These are phyloP conservation scores for Salix viminalis DNA, from an alignment of 345 rosid species.

Conservation along the genomic window DNA sequence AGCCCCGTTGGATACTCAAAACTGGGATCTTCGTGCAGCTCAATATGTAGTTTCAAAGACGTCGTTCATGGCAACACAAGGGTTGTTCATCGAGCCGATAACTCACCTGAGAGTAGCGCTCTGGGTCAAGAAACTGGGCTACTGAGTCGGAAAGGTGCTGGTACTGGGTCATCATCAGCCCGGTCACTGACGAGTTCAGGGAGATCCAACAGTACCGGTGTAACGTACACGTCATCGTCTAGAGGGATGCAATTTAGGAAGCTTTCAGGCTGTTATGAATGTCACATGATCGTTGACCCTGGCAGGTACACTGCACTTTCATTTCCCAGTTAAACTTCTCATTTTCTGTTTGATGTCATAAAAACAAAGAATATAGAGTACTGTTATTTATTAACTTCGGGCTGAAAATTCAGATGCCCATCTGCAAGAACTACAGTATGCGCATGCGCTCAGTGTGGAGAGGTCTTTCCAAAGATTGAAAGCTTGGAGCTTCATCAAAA, in stretches of 20 bases:
- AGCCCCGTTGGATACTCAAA: slow-evolving; percentile 31
- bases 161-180: slow-evolving; percentile 36
- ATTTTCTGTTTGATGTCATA: neutral
- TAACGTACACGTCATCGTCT: slow-evolving; percentile 40
- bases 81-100: slow-evolving; percentile 85
- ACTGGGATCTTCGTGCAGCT: slow-evolving; percentile 76
- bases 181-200: slow-evolving; percentile 49
- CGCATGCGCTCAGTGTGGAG: slow-evolving; percentile 87
- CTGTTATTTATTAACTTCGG: neutral
- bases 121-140: slow-evolving; percentile 61
- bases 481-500: slow-evolving; percentile 96
- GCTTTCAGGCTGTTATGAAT: slow-evolving; percentile 95
- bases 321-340: neutral
- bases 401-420: slow-evolving; percentile 50
- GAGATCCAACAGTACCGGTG: slow-evolving; percentile 43
- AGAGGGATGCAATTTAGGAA: slow-evolving; percentile 91
- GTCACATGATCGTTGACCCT: slow-evolving; percentile 90
- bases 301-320: slow-evolving; percentile 47
- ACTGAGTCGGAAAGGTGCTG: slow-evolving; percentile 41
- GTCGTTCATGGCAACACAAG: slow-evolving; percentile 90
- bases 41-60: slow-evolving; percentile 79
- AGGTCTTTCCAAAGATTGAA: slow-evolving; percentile 85
- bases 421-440: slow-evolving; percentile 61
- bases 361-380: neutral
- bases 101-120: slow-evolving; percentile 79